Percentiles rank a stretch among this genome's conserved stretches.
These are phyloP conservation scores for Phlyctochytrium arcticum DNA, from an alignment of 192 early-diverging fungal genomes.

Conservation along the genomic window DNA sequence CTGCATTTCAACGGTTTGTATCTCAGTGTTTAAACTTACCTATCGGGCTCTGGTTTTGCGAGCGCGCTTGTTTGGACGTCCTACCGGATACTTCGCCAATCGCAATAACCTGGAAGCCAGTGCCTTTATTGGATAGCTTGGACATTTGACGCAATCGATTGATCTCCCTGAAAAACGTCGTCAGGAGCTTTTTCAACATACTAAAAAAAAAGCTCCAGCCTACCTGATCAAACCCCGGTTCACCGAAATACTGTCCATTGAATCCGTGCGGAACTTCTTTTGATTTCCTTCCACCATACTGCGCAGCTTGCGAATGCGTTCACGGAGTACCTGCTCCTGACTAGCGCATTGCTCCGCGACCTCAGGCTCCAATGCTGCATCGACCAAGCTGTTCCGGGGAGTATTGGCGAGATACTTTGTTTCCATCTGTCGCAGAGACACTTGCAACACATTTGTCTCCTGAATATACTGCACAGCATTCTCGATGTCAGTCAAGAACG, in stretches of 20 bases:
- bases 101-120: slow-evolving; percentile 3
- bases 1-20: no score
- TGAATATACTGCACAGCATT: slow-evolving; percentile 42
- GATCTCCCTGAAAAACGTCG: slow-evolving; percentile 25
- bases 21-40: no score
- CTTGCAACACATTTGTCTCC: slow-evolving; percentile 38
- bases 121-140: slow-evolving; percentile 4
- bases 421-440: background rate
- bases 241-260: slow-evolving; percentile 31
- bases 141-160: slow-evolving; percentile 12
- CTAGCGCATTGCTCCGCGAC: slow-evolving; percentile 33
- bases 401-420: background rate
- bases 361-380: slow-evolving; percentile 30
- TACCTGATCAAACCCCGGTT: slow-evolving; percentile 47
- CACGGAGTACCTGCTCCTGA: slow-evolving; percentile 36
- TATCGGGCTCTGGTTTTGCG: no score
- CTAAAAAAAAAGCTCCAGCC: background rate
- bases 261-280: slow-evolving; percentile 36
- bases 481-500: slow-evolving; percentile 35
- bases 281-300: slow-evolving; percentile 22
- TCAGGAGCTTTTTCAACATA: background rate
- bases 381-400: background rate
- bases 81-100: background rate
- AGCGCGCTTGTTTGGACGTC: no score
- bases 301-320: slow-evolving; percentile 23